Evolutionary conservation across 202 grass and related monocot species (phyloP), one percentile per base, ranked within the genome.

Genomic region (Saccharum hybrid): DNA sequence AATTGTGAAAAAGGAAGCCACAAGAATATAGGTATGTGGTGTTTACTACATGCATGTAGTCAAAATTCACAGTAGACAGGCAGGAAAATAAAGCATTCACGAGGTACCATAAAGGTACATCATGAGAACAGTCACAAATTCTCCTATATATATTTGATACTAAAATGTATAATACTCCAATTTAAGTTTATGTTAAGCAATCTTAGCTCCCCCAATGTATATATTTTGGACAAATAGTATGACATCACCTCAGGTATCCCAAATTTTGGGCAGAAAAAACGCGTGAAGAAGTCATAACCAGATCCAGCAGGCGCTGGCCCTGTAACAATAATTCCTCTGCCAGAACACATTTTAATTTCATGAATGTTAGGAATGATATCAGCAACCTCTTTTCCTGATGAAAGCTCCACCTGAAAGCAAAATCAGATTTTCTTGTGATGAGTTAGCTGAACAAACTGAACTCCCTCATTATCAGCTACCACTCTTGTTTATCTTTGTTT

Each of bases 371-470:
- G 95, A 64, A 90, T 48, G 60, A 98, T 54, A 68, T 91, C 84
- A 0, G 80, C 80, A n/a, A 98, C 87, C 83, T 98, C 92, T 82
- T 93, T 93, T 76, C 82, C 90, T 37, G 95, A 98, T 19, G 90
- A 83, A 82, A 95, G 87, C 76, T 98, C 92, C 19, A 98, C 80
- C 92, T 98, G 84, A 48, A 83, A 84, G 81, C 5, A 43, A 85
- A 59, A 56, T 16, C 15, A 78, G 7, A 63, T 26, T 41, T 64
- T 52, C 2, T 16, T n/a, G 23, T 15, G 6, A 39, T 45, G 49
- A 34, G 5, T 13, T 21, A 30, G 16, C n/a, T 33, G 49, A 88
- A 84, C 60, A 84, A 8, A 40, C 66, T 16, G 39, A 67, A 30
- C 15, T 34, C 3, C 41, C 7, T 30, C 31, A 31, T 82, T 5